Evolutionary conservation across 495 filamentous ascomycete genomes (phyloP).

Genomic region (Filosporella fistucella): DNA sequence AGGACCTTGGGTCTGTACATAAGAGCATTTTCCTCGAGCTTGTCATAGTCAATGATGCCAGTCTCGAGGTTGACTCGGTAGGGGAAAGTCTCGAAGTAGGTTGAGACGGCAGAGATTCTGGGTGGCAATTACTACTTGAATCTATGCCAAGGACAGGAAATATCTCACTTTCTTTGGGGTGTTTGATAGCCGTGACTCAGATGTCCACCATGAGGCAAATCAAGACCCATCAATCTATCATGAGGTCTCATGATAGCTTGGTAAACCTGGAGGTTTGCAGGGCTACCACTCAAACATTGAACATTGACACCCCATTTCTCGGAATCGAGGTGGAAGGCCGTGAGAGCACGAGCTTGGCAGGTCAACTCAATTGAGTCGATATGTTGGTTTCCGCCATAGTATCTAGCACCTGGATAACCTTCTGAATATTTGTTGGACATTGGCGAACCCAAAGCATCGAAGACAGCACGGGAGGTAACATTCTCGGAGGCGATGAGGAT

Average conservation of each 20-base stretch:
- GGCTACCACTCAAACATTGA: conserved; percentile 86
- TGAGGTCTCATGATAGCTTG: conserved; percentile 98
- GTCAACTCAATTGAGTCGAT: conserved; percentile 94
- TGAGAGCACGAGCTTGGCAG: conserved; percentile 91
- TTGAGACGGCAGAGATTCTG: conserved; percentile 88
- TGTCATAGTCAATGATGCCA: conserved; percentile 96
- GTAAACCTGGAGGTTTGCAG: conserved; percentile 97
- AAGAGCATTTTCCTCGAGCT: conserved; percentile 84
- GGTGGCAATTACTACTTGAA: conserved; percentile 11
- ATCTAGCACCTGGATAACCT: conserved; percentile 95
- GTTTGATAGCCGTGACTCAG: conserved; percentile 98
- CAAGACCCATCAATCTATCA: conserved; percentile 94
- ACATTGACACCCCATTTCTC: conserved; percentile 99
- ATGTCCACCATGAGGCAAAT: conserved; percentile 96
- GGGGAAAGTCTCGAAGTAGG: conserved; percentile 93
- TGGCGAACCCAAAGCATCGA: conserved; percentile 82
- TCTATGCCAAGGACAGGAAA: background rate
- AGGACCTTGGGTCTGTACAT: conserved; percentile 95
- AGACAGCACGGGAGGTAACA: conserved; percentile 83
- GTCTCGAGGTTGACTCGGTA: conserved; percentile 89
- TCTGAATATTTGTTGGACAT: conserved; percentile 99
- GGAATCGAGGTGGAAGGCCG: conserved; percentile 82
- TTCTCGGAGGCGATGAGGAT: conserved; percentile 96
- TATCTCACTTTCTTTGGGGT: conserved; percentile 73
- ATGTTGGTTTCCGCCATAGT: conserved; percentile 99